A percentile compares a stretch with the other conserved stretches of the same genome.
phyloP scores from a whole-genome alignment of 805 yeast genomes.

The Ogataea philodendri region DNA sequence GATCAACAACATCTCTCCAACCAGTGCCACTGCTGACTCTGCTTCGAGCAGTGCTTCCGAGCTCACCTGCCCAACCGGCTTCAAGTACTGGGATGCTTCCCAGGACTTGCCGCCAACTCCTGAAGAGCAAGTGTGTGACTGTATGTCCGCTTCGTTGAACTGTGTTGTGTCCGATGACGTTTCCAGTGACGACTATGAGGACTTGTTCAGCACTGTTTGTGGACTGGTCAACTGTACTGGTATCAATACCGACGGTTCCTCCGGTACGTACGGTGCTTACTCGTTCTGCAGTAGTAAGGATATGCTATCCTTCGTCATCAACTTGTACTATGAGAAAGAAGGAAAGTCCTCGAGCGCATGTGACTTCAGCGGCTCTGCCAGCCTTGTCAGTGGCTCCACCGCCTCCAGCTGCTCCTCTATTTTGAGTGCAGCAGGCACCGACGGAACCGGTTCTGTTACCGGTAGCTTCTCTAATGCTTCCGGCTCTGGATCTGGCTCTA shows the following conservation, averaged over 20 bases:
- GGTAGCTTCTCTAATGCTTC: no score
- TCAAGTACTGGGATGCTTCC: constrained; percentile 61
- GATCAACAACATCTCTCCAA: constrained; percentile 54
- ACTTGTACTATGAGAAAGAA: constrained; percentile 57
- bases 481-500: constrained; percentile 29
- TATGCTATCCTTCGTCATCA: constrained; percentile 61
- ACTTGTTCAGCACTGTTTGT: constrained; percentile 59
- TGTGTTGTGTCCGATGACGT: constrained; percentile 64
- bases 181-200: constrained; percentile 53
- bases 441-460: constrained; percentile 62
- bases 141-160: constrained; percentile 51
- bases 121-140: constrained; percentile 57
- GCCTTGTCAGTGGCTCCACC: constrained; percentile 46
- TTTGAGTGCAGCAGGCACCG: constrained; percentile 63
- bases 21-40: constrained; percentile 41
- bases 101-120: constrained; percentile 81
- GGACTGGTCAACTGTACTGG: constrained; percentile 54
- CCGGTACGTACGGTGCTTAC: constrained; percentile 68
- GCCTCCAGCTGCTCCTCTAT: constrained; percentile 55
- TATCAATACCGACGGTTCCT: constrained; percentile 58
- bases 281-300: constrained; percentile 71
- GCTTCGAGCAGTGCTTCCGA: constrained; percentile 41
- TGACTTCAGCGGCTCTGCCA: constrained; percentile 67
- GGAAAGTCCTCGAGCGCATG: constrained; percentile 51
- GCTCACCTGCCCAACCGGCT: constrained; percentile 62